Base-by-base conservation (phyloP, 257 asterid genomes). In the Petunia secreta region DNA sequence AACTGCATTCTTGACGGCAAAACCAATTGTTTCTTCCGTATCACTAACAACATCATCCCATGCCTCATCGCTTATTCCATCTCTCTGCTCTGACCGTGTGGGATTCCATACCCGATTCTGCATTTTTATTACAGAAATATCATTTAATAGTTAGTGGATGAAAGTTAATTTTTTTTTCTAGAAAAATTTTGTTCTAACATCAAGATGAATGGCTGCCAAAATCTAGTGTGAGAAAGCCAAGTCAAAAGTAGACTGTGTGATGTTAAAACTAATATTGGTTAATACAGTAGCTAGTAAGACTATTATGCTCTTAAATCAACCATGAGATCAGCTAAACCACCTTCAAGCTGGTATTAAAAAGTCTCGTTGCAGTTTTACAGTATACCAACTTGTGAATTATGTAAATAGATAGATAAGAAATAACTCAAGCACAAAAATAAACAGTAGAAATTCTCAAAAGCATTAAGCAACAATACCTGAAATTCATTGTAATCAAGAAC, bases 31-130 rank as follows among this genome's bases (percentile, higher is more conserved):
- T 86, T 95, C 89, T 77, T 91, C 98, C 0, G 88, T 90, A n/a
- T 85, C 98, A 16, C 69, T 74, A 39, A 48, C 83, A 14, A 75
- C 76, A 1, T 83, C 90, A 1, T 85, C 91, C 81, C 88, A 66
- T 2, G 44, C 82, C 50, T 87, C 93, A 1, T 86, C 87, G 63
- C 81, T 75, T 73, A 10, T 80, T 71, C 82, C 92, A 5, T 74
- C 89, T 65, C 87, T 91, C 81, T 82, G 87, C 79, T 87, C 94
- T 8, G 91, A 87, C 88, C 87, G 83, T 4, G 91, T 80, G 16
- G 91, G 89, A 2, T 93, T 90, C 98, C 99, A 95, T 85, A 95
- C 91, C 44, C 92, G 83, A 75, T 88, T 93, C 98, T 95, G 97
- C 82, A 82, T 66, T 80, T 55, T 5, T 73, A 78, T 71, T 3